Percentiles rank a stretch among this genome's conserved stretches.
Evolutionary conservation across 2,329 filamentous ascomycete species (phyloP).

Genomic region (Colletotrichum sp.): DNA sequence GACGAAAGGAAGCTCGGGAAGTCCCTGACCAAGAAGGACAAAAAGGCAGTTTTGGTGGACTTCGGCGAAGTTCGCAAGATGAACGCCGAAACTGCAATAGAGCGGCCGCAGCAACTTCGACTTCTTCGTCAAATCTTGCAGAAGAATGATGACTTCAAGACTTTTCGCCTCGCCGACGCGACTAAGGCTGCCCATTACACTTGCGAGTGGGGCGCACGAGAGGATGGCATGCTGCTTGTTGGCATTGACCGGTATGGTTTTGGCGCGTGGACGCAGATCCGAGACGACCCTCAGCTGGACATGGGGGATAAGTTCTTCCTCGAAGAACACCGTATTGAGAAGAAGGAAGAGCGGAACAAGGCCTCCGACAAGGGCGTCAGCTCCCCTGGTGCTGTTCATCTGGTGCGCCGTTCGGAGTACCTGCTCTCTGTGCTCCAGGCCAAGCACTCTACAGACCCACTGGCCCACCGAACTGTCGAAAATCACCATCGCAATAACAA

Average conservation of each 20-base stretch:
- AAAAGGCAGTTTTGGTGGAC: slow-evolving; percentile 95
- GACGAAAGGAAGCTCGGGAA: slow-evolving; percentile 86
- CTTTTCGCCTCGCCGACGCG: slow-evolving; percentile 88
- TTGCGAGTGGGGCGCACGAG: slow-evolving; percentile 88
- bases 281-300: slow-evolving; percentile 86
- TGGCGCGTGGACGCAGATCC: slow-evolving; percentile 92
- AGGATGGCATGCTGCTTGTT: slow-evolving; percentile 96
- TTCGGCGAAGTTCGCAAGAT: slow-evolving; percentile 92
- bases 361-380: slow-evolving; percentile 81
- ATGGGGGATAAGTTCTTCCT: slow-evolving; percentile 93
- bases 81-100: slow-evolving; percentile 93
- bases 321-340: slow-evolving; percentile 97
- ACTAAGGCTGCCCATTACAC: slow-evolving; percentile 92
- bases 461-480: slow-evolving; percentile 80
- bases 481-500: slow-evolving; percentile 97
- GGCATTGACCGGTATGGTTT: slow-evolving; percentile 94
- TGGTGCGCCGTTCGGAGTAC: slow-evolving; percentile 94
- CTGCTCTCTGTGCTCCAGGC: slow-evolving; percentile 91
- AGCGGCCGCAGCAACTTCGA: slow-evolving; percentile 87
- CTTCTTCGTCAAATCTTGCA: slow-evolving; percentile 78
- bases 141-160: slow-evolving; percentile 72
- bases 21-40: slow-evolving; percentile 91
- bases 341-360: slow-evolving; percentile 90
- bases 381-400: slow-evolving; percentile 94
- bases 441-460: slow-evolving; percentile 78